Base-by-base conservation (phyloP, 345 rosid species). In the Hevea brasiliensis region DNA sequence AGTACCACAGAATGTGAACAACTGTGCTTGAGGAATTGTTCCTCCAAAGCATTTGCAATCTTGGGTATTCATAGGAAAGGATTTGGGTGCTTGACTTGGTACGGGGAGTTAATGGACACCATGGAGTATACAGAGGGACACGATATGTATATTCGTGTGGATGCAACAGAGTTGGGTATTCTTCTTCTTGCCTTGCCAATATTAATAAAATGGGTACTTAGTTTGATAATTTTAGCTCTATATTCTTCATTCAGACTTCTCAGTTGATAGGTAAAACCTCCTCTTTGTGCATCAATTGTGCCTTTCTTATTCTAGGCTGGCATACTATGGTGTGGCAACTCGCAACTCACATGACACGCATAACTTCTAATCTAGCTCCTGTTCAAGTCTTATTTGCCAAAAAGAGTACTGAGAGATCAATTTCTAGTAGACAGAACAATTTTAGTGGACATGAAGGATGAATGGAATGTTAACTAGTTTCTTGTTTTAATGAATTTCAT, bases 71-170 rank as follows among this genome's bases (percentile, higher is more conserved):
- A 77, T n/a, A 74, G 37, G 8, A 67, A 74, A 11, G 89, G 85
- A 65, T 59, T 8, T 9, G 93, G 94, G 6, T 90, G 95, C 73
- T 76, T 90, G 75, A 82, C 75, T 0, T 90, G 92, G 89, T 80
- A 83, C 6, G 87, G 86, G 0, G 75, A 78, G 61, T 72, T 89
- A 73, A 48, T 80, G 35, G 93, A 88, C 74, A 74, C 81, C 2
- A 76, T 83, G 41, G 81, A 79, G 2, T 87, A 67, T 32, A 3
- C 82, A 1, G 80, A 70, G 0, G 93, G 93, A 55, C 89, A 84
- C 40, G 88, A 91, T 75, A 79, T 89, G 6, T 84, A 79, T 54
- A 60, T 86, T 21, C 84, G 87, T 0, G 87, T 84, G 0, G 87
- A 81, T 35, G 87, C 89, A 53, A 51, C 47, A 42, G 82, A 81